phyloP scores from a whole-genome alignment of 2,329 filamentous ascomycete species.

The Akanthomyces uredinophilus region DNA sequence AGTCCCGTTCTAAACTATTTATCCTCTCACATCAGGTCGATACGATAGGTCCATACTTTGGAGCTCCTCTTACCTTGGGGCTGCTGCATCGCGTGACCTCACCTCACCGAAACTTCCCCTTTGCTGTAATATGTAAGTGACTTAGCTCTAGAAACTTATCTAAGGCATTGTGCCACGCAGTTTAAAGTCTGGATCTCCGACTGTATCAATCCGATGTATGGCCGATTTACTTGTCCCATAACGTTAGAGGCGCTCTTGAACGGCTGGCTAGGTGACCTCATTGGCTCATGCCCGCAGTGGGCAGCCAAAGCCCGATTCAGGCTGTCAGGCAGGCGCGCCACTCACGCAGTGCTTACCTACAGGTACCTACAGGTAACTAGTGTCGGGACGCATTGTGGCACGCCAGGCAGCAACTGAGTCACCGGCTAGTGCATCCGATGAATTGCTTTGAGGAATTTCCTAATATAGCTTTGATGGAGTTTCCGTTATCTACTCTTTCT shows the following conservation, averaged over 20 bases:
- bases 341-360: neutral
- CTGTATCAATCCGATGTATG: neutral
- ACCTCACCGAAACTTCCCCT: neutral
- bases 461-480: neutral
- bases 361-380: neutral
- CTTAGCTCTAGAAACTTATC: too few species aligned
- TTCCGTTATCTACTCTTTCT: neutral
- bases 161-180: neutral
- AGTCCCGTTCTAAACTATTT: too few species aligned
- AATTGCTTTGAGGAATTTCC: neutral
- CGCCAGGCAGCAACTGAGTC: constrained; percentile 11
- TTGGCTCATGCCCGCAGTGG: neutral
- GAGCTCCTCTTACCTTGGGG: too few species aligned
- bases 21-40: too few species aligned
- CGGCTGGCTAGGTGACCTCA: neutral
- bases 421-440: neutral
- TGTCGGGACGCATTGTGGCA: neutral
- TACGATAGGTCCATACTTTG: too few species aligned
- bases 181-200: neutral
- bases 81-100: neutral
- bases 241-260: neutral
- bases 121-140: neutral
- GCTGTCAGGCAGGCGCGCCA: neutral
- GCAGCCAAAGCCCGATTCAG: neutral
- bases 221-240: neutral